Evolutionary conservation across 2,329 filamentous ascomycete species (phyloP).

Genomic region (Purpureocillium takamizusanense): DNA sequence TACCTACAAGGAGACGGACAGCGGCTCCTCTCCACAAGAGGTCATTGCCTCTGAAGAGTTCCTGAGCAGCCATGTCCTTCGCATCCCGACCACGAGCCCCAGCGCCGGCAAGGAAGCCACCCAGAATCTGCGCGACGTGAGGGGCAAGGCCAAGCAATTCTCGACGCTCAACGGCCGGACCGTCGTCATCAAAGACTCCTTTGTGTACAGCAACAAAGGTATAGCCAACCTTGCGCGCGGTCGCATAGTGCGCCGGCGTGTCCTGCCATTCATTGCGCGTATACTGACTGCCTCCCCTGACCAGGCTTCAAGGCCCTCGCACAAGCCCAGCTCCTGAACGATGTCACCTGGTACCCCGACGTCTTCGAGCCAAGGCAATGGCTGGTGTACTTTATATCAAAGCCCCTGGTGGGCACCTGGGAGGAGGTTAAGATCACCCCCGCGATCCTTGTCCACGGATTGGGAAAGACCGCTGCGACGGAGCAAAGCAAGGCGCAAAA

Average conservation of each 20-base stretch:
- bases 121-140: conserved; percentile 70
- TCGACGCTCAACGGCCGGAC: conserved; percentile 87
- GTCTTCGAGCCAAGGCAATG: conserved; percentile 85
- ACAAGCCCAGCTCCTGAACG: conserved; percentile 78
- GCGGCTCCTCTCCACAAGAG: conserved; percentile 66
- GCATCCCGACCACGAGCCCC: conserved; percentile 54
- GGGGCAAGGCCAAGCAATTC: conserved; percentile 90
- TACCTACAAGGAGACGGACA: conserved; percentile 79
- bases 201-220: conserved; percentile 96
- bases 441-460: conserved; percentile 46
- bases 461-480: conserved; percentile 26
- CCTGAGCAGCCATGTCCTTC: conserved; percentile 90
- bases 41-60: conserved; percentile 88
- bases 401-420: conserved; percentile 74
- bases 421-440: conserved; percentile 66
- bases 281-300: background rate
- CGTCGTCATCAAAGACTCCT: conserved; percentile 87
- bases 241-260: too few relatives aligned
- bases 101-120: conserved; percentile 43
- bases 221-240: too few relatives aligned
- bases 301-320: conserved; percentile 84
- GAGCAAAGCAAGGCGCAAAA: conserved; percentile 26
- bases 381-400: conserved; percentile 94
- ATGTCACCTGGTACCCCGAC: conserved; percentile 82
- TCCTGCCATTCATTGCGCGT: background rate